Evolutionary conservation across 164 flowering plant genomes (phyloP).

Genomic region (Sextonia rubra): DNA sequence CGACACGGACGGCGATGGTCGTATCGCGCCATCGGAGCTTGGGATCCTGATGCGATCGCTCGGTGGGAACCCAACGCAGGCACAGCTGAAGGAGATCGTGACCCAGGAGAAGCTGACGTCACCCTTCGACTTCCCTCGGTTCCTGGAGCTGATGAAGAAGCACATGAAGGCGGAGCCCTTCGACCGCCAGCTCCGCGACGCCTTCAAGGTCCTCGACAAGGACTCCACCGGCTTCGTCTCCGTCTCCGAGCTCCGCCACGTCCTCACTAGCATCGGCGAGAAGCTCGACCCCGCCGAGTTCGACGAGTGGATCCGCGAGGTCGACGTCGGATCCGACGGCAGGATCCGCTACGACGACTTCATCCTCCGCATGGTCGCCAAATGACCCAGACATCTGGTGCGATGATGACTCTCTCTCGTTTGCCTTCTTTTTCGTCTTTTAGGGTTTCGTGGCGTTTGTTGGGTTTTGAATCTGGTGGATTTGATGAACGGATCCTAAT

Average conservation of each 20-base stretch:
- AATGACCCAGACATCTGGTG: conserved; percentile 35
- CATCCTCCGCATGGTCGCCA: conserved; percentile 82
- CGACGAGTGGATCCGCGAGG: conserved; percentile 98
- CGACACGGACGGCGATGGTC: conserved; percentile 88
- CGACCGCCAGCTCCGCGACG: conserved; percentile 88
- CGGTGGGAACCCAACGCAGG: conserved; percentile 94
- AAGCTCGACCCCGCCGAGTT: conserved; percentile 89
- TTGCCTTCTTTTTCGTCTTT: no score
- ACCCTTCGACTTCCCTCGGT: conserved; percentile 78
- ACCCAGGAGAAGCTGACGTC: conserved; percentile 64
- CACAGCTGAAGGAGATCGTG: conserved; percentile 73
- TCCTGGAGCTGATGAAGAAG: conserved; percentile 74
- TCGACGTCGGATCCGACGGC: conserved; percentile 87
- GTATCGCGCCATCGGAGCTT: conserved; percentile 82
- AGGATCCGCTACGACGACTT: conserved; percentile 87
- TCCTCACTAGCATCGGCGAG: conserved; percentile 88
- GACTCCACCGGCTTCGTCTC: conserved; percentile 75
- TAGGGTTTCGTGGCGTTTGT: not conserved
- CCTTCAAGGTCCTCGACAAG: conserved; percentile 91
- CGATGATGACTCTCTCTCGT: not conserved
- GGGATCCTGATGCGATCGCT: conserved; percentile 95
- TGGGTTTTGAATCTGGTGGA: not conserved
- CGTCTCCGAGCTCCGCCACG: conserved; percentile 84
- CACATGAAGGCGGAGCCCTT: conserved; percentile 86
- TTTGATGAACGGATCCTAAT: not conserved